Evolutionary conservation across 2,329 filamentous ascomycete species (phyloP), one percentile per base, ranked within the genome.

Genomic region (Fusarium irregulare): DNA sequence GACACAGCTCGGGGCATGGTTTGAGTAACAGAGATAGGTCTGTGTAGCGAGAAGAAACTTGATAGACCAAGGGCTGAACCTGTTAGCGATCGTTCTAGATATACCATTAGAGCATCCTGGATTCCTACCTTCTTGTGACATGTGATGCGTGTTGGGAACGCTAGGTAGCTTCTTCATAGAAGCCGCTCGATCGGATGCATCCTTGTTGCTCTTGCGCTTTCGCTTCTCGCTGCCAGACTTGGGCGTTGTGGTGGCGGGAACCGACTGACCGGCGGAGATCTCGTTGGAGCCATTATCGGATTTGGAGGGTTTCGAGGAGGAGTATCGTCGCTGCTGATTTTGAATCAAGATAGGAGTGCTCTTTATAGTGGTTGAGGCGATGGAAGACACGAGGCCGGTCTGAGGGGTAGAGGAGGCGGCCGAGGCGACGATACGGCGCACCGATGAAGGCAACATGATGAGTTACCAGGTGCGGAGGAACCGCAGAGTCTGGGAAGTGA

Each of bases 11-110:
- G 89, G 59, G 92, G 96, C 77, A 97, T 91, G 72, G 91, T 91
- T 74, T 91, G 90, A 51, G 91, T 94, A 71, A 98, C 89, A 58
- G 93, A 97, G 76, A 99, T 95, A 47, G 96, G 96, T 66, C 96
- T 91, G 82, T 99, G 93, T 72, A 97, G 91, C 68, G 94, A 97
- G 85, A 98, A 98, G 86, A 99, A 98, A 64, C 92, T 92, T 10
- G 95, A 96, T 47, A 97, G 85, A 69, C 92, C 91, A 66, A 98
- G 87, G 77, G 97, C 96, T 98, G 72, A 7, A 68, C 76, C 54
- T 73, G 72, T 55, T 73, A 56, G 42, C 50, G 44, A 56, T 18
- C 25, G 6, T 20, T 10, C 28, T 21, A 11, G 2, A 9, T 23
- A n/a, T 21, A 12, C 28, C 20, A 23, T 20, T 16, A 20, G 27